A percentile compares a stretch with the other conserved stretches of the same genome.
Evolutionary conservation across 805 yeast species (phyloP).

Genomic region (Hemisphaericaspora nanyangensis): DNA sequence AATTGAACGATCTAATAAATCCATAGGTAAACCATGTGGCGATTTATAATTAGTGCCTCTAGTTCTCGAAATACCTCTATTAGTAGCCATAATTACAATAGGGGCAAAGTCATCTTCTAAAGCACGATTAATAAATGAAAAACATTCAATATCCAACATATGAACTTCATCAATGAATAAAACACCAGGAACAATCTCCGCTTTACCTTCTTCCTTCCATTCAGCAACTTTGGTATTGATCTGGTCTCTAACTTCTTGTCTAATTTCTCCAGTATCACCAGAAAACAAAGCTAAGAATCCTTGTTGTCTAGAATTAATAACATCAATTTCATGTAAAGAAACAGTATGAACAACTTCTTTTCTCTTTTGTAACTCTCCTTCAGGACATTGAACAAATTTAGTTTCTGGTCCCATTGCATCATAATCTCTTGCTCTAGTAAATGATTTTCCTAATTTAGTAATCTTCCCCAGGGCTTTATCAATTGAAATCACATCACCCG

Average conservation of each 20-base stretch:
- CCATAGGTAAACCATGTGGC: constrained; percentile 97
- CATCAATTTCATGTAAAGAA: constrained; percentile 96
- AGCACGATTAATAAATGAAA: constrained; percentile 93
- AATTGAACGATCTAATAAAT: constrained; percentile 87
- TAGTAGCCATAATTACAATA: constrained; percentile 96
- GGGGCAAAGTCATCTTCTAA: constrained; percentile 96
- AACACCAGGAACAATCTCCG: constrained; percentile 96
- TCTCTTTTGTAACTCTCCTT: constrained; percentile 95
- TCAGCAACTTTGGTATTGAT: constrained; percentile 95
- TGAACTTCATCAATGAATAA: constrained; percentile 97
- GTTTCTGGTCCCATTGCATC: constrained; percentile 99
- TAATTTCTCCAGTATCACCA: constrained; percentile 96
- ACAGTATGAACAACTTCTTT: constrained; percentile 96
- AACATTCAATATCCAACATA: constrained; percentile 96
- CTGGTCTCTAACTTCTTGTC: constrained; percentile 93
- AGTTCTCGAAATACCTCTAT: constrained; percentile 89
- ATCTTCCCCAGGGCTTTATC: constrained; percentile 95
- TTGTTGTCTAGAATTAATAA: constrained; percentile 94
- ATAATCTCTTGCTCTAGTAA: constrained; percentile 93
- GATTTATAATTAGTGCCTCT: constrained; percentile 92
- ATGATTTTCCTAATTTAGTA: constrained; percentile 91
- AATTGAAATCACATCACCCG: constrained; percentile 94
- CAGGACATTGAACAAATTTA: constrained; percentile 96
- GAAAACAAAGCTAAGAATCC: constrained; percentile 94
- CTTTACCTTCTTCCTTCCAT: constrained; percentile 99